Evolutionary conservation across 805 yeast genomes (phyloP).

Genomic region (Torulaspora indica): DNA sequence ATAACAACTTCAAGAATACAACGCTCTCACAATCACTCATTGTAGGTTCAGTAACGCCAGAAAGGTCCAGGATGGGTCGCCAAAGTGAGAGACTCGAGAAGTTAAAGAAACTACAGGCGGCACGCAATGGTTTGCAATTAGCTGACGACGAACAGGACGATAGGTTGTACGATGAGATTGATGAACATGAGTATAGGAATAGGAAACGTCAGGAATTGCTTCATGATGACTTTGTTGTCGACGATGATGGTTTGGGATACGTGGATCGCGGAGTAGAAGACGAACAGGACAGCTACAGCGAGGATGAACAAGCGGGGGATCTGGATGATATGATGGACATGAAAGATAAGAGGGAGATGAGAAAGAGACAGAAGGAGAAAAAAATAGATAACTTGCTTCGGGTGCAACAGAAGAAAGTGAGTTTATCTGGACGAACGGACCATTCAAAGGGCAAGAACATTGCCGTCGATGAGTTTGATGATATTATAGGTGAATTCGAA

Average conservation of each 20-base stretch:
- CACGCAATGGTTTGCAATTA: conserved; percentile 37
- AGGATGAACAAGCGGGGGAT: conserved; percentile 27
- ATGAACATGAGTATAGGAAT: conserved; percentile 69
- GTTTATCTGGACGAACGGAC: conserved; percentile 20
- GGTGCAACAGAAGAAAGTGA: conserved; percentile 47
- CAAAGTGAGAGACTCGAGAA: conserved; percentile 50
- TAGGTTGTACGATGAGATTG: conserved; percentile 77
- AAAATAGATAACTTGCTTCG: conserved; percentile 46
- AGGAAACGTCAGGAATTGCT: conserved; percentile 75
- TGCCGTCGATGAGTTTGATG: conserved; percentile 57
- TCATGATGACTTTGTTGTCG: conserved; percentile 90
- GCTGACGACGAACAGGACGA: conserved; percentile 40
- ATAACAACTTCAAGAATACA: no score
- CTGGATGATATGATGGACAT: conserved; percentile 25
- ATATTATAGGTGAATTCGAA: conserved; percentile 54
- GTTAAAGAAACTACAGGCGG: conserved; percentile 56
- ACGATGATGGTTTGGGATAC: conserved; percentile 90
- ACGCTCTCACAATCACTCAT: no score
- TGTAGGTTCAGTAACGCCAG: not conserved
- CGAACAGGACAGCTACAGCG: conserved; percentile 63
- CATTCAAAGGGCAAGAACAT: conserved; percentile 41
- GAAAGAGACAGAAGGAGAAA: conserved; percentile 11
- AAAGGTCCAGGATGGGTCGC: conserved; percentile 32
- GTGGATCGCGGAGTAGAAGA: conserved; percentile 91
- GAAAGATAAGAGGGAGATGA: conserved; percentile 15